Base-by-base conservation (phyloP, 2,329 filamentous ascomycete genomes). In the Biscogniauxia mediterranea region DNA sequence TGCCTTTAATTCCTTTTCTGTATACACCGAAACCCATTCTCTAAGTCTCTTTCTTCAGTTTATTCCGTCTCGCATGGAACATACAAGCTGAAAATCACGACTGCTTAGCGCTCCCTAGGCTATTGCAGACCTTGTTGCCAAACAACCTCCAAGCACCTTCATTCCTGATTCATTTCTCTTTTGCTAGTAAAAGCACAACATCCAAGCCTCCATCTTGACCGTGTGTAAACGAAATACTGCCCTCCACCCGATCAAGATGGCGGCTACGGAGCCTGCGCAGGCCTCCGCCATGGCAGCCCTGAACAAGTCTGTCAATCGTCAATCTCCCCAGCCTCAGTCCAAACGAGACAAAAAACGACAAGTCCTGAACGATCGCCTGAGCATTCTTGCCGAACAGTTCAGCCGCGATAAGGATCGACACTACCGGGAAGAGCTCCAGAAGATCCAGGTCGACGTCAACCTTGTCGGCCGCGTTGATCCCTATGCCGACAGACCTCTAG, bases 361-460 rank as follows among this genome's bases (percentile, higher is more conserved):
- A 70, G 87, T 89, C 70, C 86, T 97, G 63, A 86, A 88, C 67
- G 93, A 97, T 63, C 89, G 90, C 65, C 85, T 97, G 6, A 84
- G 86, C 50, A 85, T 88, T 59, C 87, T 97, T 76, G 88, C 89
- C 58, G 86, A 89, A 58, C 88, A 88, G 67, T 94, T 97, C 77
- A 86, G 87, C 65, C 85, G 89, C 65, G 93, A 96, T 72, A 86
- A 91, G 66, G 92, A 97, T 75, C 81, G 85, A 64, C 88, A 92
- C 70, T 98, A 96, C 76, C 88, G 93, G 64, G 91, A 95, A 67
- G 92, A 97, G 76, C 84, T 97, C 1, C 89, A 95, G 71, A 92
- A 92, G 67, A 87, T 97, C n/a, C 93, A 97, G 77, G 61, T 68
- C 56, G 66, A 68, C 38, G 62, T 68, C 13, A 68, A 63, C 58